phyloP scores from a whole-genome alignment of 2,329 filamentous ascomycete species.

The Pezicula radicicola region DNA sequence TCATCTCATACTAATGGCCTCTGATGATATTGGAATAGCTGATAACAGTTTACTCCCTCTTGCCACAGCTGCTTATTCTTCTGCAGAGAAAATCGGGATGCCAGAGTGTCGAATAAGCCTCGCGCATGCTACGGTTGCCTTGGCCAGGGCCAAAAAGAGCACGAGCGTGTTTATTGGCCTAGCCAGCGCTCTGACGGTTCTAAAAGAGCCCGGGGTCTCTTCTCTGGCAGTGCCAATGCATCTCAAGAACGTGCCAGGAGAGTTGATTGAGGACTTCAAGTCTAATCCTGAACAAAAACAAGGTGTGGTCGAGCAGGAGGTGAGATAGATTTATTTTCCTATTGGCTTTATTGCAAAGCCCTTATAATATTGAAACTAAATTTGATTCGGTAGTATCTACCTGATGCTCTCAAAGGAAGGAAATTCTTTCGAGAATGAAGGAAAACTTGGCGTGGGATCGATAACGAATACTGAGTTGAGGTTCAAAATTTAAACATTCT shows the following conservation, averaged over 20 bases:
- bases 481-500: too few relatives aligned
- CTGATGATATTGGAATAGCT: constrained; percentile 88
- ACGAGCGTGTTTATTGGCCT: constrained; percentile 82
- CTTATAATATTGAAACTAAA: too few relatives aligned
- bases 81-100: constrained; percentile 90
- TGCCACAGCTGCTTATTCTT: constrained; percentile 81
- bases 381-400: too few relatives aligned
- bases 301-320: constrained; percentile 78
- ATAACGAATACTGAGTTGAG: too few relatives aligned
- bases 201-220: constrained; percentile 81
- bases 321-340: too few relatives aligned
- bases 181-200: constrained; percentile 73
- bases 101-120: constrained; percentile 92
- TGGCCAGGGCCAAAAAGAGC: constrained; percentile 79
- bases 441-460: too few relatives aligned
- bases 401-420: too few relatives aligned
- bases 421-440: too few relatives aligned
- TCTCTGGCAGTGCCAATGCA: constrained; percentile 81
- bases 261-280: constrained; percentile 91
- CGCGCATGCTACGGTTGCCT: constrained; percentile 79
- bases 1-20: constrained; percentile 90
- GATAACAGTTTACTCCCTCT: constrained; percentile 81
- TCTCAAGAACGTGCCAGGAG: constrained; percentile 86
- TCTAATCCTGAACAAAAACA: constrained; percentile 89
- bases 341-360: too few relatives aligned